Conservation (phyloP, 805 yeast species). For the Cyberlindnera petersonii region DNA sequence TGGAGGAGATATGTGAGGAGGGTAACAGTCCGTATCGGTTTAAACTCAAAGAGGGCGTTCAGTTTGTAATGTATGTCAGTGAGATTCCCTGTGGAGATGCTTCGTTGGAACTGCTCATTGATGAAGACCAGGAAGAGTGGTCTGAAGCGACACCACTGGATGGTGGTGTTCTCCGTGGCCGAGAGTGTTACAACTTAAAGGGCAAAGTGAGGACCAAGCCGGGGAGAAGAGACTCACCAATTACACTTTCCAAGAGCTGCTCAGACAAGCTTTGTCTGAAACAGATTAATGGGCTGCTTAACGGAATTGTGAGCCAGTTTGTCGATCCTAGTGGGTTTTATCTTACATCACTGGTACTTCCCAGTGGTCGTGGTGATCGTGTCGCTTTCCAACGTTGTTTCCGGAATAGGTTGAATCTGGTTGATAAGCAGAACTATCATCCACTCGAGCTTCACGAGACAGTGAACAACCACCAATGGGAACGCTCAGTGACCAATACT, state of each 20-base stretch:
- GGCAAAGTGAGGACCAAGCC: slow-evolving; percentile 90
- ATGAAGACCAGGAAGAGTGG: slow-evolving; percentile 27
- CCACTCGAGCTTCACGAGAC: slow-evolving; percentile 11
- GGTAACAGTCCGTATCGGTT: too few species aligned
- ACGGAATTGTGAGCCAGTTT: slow-evolving; percentile 38
- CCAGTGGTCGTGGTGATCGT: slow-evolving; percentile 28
- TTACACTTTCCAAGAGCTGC: slow-evolving; percentile 79
- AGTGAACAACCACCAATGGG: slow-evolving; percentile 12
- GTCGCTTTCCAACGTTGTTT: slow-evolving; percentile 20
- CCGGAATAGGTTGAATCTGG: slow-evolving; percentile 8
- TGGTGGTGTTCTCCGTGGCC: slow-evolving; percentile 49
- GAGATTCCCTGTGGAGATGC: slow-evolving; percentile 93
- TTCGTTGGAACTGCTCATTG: slow-evolving; percentile 48
- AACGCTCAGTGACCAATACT: slow-evolving; percentile 2
- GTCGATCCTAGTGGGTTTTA: slow-evolving; percentile 33
- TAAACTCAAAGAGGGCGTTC: slow-evolving; percentile 33
- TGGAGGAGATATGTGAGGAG: slow-evolving; percentile 1
- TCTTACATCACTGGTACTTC: slow-evolving; percentile 49
- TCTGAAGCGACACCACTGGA: slow-evolving; percentile 13
- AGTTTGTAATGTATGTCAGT: slow-evolving; percentile 59
- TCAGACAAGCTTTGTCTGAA: slow-evolving; percentile 73
- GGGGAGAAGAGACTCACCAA: slow-evolving; percentile 75
- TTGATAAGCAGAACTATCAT: background rate
- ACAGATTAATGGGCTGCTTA: slow-evolving; percentile 56
- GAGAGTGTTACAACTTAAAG: slow-evolving; percentile 48